Conservation (phyloP, 31 red algal species). For the Odonthalia washingtoniensis region DNA sequence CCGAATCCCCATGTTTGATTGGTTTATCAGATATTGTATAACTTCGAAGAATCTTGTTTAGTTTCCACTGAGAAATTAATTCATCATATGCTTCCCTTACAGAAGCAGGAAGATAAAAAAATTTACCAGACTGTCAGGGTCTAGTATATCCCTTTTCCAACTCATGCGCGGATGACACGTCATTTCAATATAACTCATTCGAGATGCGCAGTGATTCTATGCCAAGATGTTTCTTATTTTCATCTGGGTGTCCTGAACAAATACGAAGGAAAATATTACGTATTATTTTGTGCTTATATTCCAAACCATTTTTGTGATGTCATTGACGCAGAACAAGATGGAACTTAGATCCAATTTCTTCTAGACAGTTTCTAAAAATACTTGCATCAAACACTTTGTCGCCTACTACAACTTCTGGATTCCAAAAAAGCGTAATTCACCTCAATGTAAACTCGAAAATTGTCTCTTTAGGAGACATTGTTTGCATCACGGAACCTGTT, state of each 20-base stretch:
- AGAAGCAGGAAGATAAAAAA: background rate
- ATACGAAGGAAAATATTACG: conserved; percentile 25
- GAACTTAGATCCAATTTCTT: background rate
- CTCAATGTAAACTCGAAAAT: conserved; percentile 10
- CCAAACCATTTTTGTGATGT: conserved; percentile 31
- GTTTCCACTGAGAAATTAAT: conserved; percentile 11
- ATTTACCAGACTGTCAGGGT: background rate
- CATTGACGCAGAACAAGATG: background rate
- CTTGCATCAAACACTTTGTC: conserved; percentile 22
- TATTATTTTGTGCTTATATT: conserved; percentile 32
- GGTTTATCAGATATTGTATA: background rate
- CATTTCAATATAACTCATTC: conserved; percentile 40
- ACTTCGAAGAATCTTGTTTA: conserved; percentile 15
- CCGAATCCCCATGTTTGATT: conserved; percentile 1
- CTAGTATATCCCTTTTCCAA: conserved; percentile 32
- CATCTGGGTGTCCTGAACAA: background rate
- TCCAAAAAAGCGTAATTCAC: conserved; percentile 32
- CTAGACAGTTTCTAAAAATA: background rate
- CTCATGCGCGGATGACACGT: conserved; percentile 3
- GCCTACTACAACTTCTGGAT: background rate
- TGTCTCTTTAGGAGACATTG: background rate
- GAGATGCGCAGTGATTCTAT: background rate
- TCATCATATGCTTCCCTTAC: background rate
- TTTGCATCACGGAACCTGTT: background rate
- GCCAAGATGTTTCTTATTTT: background rate